These are phyloP conservation scores for Bidens hawaiensis DNA, from an alignment of 140 eudicot species.

Conservation along the genomic window DNA sequence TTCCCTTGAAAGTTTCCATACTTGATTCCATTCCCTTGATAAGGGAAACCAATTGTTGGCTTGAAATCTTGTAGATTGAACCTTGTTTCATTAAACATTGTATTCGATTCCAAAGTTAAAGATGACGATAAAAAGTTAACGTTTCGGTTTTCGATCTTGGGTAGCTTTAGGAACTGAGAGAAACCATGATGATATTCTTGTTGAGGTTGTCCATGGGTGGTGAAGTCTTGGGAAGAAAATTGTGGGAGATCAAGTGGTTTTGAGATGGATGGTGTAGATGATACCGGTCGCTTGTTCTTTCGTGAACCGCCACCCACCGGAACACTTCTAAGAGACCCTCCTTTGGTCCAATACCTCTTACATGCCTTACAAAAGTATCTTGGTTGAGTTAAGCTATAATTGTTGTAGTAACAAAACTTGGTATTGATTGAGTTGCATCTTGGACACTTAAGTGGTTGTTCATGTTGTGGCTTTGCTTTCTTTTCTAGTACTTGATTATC, in stretches of 20 bases:
- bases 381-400: constrained; percentile 85
- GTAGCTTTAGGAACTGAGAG: constrained; percentile 43
- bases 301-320: constrained; percentile 85
- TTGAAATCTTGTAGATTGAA: constrained; percentile 51
- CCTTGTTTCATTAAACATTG: constrained; percentile 36
- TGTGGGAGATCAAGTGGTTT: constrained; percentile 33
- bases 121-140: constrained; percentile 16
- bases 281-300: constrained; percentile 53
- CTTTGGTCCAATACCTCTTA: constrained; percentile 81
- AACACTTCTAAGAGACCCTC: constrained; percentile 76
- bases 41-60: constrained; percentile 36
- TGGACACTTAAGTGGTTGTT: constrained; percentile 68
- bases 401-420: constrained; percentile 83
- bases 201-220: constrained; percentile 34
- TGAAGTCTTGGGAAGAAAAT: constrained; percentile 30
- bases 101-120: constrained; percentile 19
- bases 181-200: constrained; percentile 26
- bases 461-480: constrained; percentile 57
- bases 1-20: constrained; percentile 23
- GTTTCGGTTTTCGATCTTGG: constrained; percentile 31
- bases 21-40: constrained; percentile 35
- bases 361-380: constrained; percentile 79
- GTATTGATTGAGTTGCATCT: constrained; percentile 80
- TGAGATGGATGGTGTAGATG: constrained; percentile 34
- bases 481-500: constrained; percentile 37